Base-by-base conservation (phyloP, 306 rosid species). In the Bauhinia variegata region DNA sequence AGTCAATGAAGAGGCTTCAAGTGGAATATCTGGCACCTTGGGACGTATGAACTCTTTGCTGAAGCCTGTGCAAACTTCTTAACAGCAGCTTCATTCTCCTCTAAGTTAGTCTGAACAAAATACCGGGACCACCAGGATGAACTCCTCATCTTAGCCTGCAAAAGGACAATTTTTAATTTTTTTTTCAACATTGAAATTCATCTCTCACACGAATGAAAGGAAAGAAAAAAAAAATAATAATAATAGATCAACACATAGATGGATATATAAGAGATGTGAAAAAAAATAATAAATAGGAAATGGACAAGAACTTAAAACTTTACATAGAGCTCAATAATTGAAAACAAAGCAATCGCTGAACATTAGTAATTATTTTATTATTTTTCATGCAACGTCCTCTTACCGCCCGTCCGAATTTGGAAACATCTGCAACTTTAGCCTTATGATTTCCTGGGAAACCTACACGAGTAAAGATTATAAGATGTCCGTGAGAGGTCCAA, bases 91-190 rank as follows among this genome's bases (percentile, higher is more conserved):
- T 86, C 89, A 23, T 88, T 84, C 82, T 84, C 86, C 54, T 86
- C 89, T 28, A 86, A 72, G 83, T 83, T 83, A 36, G 50, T 65
- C 71, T 75, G 89, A 57, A 51, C 63, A 81, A 88, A 88, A 80
- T 53, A 88, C 43, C 50, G 37, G 23, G 23, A 52, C 96, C 96
- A 88, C 91, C 96, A 86, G 48, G 89, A 73, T 7, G 84, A 62
- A 73, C 87, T 88, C 77, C 96, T 84, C 86, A 86, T 72, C 83
- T 88, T 88, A 50, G 96, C 96, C 91, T 84, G 78, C 43, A 53
- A 14, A 71, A 53, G 64, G 56, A 28, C 38, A 55, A 70, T 41
- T 73, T 16, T 68, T 62, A 33, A 4, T 1, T 23, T 71, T 37
- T 41, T 15, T 42, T 63, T 6, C 31, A 7, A 3, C 7, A 39